Evolutionary conservation across 176 grass and related monocot genomes (phyloP), one percentile per base, ranked within the genome.

Genomic region (Triticum turgidum): DNA sequence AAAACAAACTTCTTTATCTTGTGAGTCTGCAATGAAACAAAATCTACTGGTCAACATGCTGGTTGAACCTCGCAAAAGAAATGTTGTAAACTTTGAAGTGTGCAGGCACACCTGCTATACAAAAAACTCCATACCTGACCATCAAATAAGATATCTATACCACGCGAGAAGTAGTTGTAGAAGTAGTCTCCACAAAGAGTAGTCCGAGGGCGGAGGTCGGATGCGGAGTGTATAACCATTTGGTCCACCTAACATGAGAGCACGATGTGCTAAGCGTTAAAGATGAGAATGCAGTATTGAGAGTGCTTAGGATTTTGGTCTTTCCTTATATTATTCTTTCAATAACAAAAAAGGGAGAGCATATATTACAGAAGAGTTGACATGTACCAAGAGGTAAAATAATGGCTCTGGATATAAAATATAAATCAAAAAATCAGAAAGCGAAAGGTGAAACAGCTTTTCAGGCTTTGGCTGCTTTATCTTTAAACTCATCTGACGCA

Each of bases 1-100:
- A 99, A 90, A 89, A 99, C 97, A 87, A 99, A 99, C 87, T 99
- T 99, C 85, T 99, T 99, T 88, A 99, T 96, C 83, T 63, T 91
- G 39, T 99, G 97, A 33, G 94, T 99, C 97, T 96, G 92, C 61
- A 86, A 69, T 39, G 45, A 72, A 77, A 84, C 22, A 74, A 62
- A 63, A 75, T 25, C 14, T 21, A 70, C 20, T 56, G 29, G 27
- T 87, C 27, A 91, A 25, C 61, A 58, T 69, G 47, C 27, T 69
- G 11, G 73, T 58, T 80, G 45, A 82, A 69, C 24, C 25, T 74
- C 35, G 14, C 73, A 42, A 37, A 69, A 81, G 54, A 69, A 82
- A 33, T 76, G 34, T 7, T 84, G 25, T 76, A 38, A 21, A 84
- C 21, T 83, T 39, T 79, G 13, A 32, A 86, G 52, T 82, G 14